Evolutionary conservation across 2,329 filamentous ascomycete species (phyloP).

Genomic region (Penicillium italicum): DNA sequence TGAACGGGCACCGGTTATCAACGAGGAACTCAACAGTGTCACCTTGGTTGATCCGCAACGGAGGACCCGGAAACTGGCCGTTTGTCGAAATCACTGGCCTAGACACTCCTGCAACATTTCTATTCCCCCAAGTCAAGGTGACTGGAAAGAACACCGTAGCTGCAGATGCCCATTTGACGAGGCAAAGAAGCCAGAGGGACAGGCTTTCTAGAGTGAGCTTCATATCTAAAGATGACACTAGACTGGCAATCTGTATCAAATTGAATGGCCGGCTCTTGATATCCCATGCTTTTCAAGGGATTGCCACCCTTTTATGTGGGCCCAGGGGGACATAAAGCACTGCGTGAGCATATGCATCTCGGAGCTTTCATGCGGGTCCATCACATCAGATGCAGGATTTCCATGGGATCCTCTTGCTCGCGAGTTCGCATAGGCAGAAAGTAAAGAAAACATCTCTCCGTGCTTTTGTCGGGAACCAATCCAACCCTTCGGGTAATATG

Average conservation of each 20-base stretch:
- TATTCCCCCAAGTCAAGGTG: constrained; percentile 26
- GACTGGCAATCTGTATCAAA: background rate
- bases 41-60: constrained; percentile 25
- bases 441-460: background rate
- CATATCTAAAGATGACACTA: background rate
- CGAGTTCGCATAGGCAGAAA: background rate
- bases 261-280: background rate
- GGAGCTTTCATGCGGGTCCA: background rate
- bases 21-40: constrained; percentile 31
- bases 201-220: background rate
- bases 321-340: background rate
- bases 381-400: background rate
- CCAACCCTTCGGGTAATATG: background rate
- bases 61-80: constrained; percentile 29
- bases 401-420: background rate
- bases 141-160: constrained; percentile 20
- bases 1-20: constrained; percentile 29
- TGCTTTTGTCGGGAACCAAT: background rate
- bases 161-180: constrained; percentile 14
- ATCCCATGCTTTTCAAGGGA: background rate
- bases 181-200: constrained; percentile 7
- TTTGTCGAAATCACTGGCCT: constrained; percentile 29
- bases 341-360: constrained; percentile 1
- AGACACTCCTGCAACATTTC: constrained; percentile 22
- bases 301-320: background rate